Conservation (phyloP, 1,284 basidiomycete species). For the Ceratobasidium theobromae region DNA sequence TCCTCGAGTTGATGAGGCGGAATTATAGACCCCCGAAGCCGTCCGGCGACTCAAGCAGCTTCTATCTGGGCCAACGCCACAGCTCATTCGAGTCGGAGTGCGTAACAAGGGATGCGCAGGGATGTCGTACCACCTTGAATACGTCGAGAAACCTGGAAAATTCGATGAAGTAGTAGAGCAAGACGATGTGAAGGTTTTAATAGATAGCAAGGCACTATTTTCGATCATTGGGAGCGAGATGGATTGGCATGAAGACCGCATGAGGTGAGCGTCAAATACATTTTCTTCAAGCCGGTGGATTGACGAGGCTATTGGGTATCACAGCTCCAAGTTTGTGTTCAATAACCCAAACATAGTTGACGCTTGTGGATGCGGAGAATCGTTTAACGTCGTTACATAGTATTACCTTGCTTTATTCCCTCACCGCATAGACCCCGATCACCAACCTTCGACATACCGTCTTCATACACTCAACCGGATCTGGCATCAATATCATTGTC, state of each 20-base stretch:
- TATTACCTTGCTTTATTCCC: neutral
- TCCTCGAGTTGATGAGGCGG: too few relatives aligned
- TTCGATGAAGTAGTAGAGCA: slow-evolving; percentile 99
- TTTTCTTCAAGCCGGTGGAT: slow-evolving; percentile 13
- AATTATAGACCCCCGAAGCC: slow-evolving; percentile 74
- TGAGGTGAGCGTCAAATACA: slow-evolving; percentile 60
- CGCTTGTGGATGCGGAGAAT: slow-evolving; percentile 93
- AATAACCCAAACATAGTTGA: slow-evolving; percentile 89
- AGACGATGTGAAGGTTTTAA: slow-evolving; percentile 89
- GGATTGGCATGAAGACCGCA: slow-evolving; percentile 94
- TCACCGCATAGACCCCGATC: slow-evolving; percentile 14
- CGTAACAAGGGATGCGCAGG: slow-evolving; percentile 99
- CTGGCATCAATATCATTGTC: neutral
- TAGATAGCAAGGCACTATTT: slow-evolving; percentile 97
- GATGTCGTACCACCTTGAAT: slow-evolving; percentile 95
- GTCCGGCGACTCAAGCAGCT: slow-evolving; percentile 71
- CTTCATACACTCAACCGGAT: neutral
- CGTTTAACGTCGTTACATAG: slow-evolving; percentile 60
- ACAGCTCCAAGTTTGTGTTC: slow-evolving; percentile 88
- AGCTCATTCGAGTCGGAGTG: slow-evolving; percentile 92
- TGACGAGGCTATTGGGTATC: slow-evolving; percentile 10
- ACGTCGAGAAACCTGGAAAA: slow-evolving; percentile 85
- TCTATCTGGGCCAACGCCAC: slow-evolving; percentile 77
- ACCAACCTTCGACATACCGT: neutral
- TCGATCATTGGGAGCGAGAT: slow-evolving; percentile 98